Evolutionary conservation across 768 basidiomycete species (phyloP).

Genomic region (Naganishia antarctica): DNA sequence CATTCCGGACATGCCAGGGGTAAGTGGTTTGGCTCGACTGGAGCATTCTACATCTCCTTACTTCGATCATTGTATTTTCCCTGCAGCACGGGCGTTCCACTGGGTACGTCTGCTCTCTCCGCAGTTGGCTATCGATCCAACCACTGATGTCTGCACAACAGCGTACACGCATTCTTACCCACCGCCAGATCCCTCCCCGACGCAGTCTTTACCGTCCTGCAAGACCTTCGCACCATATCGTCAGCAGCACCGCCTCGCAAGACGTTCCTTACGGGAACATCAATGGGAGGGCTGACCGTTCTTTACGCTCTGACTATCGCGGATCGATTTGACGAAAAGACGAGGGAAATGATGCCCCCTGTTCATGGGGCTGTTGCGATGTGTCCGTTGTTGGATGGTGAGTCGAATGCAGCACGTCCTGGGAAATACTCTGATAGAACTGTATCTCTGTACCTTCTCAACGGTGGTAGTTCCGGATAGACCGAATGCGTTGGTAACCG

Average conservation of each 20-base stretch:
- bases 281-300: slow-evolving; percentile 19
- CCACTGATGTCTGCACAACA: background rate
- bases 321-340: background rate
- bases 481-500: background rate
- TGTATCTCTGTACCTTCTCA: too few relatives aligned
- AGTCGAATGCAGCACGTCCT: background rate
- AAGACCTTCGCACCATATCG: slow-evolving; percentile 14
- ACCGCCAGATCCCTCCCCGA: slow-evolving; percentile 6
- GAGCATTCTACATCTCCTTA: background rate
- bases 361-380: slow-evolving; percentile 14
- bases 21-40: slow-evolving; percentile 31
- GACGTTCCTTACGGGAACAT: slow-evolving; percentile 21
- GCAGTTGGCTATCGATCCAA: background rate
- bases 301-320: slow-evolving; percentile 13
- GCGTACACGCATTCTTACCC: background rate
- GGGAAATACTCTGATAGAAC: background rate
- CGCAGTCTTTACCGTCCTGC: slow-evolving; percentile 8
- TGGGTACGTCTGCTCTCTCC: background rate
- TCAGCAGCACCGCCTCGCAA: too few relatives aligned
- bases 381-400: slow-evolving; percentile 20
- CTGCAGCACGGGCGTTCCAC: slow-evolving; percentile 14
- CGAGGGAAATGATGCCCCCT: slow-evolving; percentile 9
- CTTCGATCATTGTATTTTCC: too few relatives aligned
- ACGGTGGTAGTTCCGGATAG: slow-evolving; percentile 18
- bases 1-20: slow-evolving; percentile 50